Conservation (phyloP, 805 yeast genomes). For the Pichia phayaonensis region DNA sequence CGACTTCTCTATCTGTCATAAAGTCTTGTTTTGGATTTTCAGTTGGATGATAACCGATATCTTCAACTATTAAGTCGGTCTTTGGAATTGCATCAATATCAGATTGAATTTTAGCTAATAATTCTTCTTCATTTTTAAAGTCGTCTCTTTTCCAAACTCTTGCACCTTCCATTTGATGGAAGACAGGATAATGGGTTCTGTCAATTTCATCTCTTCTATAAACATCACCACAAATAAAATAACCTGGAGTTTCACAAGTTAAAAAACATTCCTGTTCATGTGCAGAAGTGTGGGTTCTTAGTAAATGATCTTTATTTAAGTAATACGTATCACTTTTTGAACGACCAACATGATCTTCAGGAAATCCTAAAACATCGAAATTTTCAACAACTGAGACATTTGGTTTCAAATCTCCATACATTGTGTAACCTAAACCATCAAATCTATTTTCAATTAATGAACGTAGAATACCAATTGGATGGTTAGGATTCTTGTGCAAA, state of each 20-base stretch:
- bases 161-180: slow-evolving; percentile 98
- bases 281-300: slow-evolving; percentile 95
- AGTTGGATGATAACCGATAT: slow-evolving; percentile 46
- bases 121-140: slow-evolving; percentile 19
- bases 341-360: slow-evolving; percentile 88
- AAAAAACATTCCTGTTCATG: slow-evolving; percentile 86
- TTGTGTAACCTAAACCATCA: slow-evolving; percentile 60
- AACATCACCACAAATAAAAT: slow-evolving; percentile 90
- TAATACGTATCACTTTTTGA: slow-evolving; percentile 91
- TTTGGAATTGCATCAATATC: slow-evolving; percentile 64
- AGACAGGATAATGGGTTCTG: slow-evolving; percentile 92
- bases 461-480: slow-evolving; percentile 85
- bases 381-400: slow-evolving; percentile 77
- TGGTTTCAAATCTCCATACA: slow-evolving; percentile 74
- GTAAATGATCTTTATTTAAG: slow-evolving; percentile 58
- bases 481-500: slow-evolving; percentile 64
- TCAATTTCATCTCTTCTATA: slow-evolving; percentile 94
- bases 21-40: slow-evolving; percentile 74
- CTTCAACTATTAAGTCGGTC: slow-evolving; percentile 69
- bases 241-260: slow-evolving; percentile 66
- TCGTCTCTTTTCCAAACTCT: slow-evolving; percentile 63
- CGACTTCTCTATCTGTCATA: slow-evolving; percentile 64
- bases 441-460: slow-evolving; percentile 65
- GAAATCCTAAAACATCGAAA: slow-evolving; percentile 89
- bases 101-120: slow-evolving; percentile 38